Evolutionary conservation across 2,329 filamentous ascomycete genomes (phyloP).

Genomic region (Nemania abortiva): DNA sequence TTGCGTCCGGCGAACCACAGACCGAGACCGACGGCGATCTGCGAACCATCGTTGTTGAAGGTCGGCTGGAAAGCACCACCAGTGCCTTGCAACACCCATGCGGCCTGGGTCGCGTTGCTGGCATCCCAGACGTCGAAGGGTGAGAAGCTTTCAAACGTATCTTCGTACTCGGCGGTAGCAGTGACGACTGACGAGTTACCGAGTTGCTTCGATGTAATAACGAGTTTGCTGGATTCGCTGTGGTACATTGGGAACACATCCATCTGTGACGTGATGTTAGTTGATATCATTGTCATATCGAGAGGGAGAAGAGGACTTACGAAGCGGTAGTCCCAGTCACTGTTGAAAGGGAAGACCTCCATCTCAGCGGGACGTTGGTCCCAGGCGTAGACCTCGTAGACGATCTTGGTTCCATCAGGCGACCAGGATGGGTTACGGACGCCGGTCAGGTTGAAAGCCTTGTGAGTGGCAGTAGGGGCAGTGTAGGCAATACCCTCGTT

Average conservation of each 20-base stretch:
- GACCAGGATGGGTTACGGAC: slow-evolving; percentile 50
- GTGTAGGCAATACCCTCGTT: slow-evolving; percentile 51
- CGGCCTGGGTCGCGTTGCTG: not conserved
- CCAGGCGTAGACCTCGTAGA: slow-evolving; percentile 48
- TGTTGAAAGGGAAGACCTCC: slow-evolving; percentile 55
- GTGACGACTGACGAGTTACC: slow-evolving; percentile 55
- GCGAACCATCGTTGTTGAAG: slow-evolving; percentile 54
- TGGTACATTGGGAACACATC: slow-evolving; percentile 57
- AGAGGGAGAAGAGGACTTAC: not conserved
- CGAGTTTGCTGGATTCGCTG: slow-evolving; percentile 38
- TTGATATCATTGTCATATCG: not conserved
- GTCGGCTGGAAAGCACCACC: slow-evolving; percentile 57
- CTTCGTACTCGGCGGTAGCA: slow-evolving; percentile 48
- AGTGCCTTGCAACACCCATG: slow-evolving; percentile 42
- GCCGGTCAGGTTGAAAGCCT: slow-evolving; percentile 26
- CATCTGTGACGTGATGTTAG: slow-evolving; percentile 38
- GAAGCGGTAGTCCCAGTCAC: slow-evolving; percentile 58
- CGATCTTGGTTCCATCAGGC: slow-evolving; percentile 48
- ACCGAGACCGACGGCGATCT: slow-evolving; percentile 56
- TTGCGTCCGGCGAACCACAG: slow-evolving; percentile 56
- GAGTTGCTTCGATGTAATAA: slow-evolving; percentile 56
- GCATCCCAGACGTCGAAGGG: not conserved
- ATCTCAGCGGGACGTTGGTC: slow-evolving; percentile 52
- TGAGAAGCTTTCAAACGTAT: not conserved
- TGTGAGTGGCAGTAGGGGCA: slow-evolving; percentile 32